Conservation (phyloP, 441 rosid genomes). For the Pelargonium australe region DNA sequence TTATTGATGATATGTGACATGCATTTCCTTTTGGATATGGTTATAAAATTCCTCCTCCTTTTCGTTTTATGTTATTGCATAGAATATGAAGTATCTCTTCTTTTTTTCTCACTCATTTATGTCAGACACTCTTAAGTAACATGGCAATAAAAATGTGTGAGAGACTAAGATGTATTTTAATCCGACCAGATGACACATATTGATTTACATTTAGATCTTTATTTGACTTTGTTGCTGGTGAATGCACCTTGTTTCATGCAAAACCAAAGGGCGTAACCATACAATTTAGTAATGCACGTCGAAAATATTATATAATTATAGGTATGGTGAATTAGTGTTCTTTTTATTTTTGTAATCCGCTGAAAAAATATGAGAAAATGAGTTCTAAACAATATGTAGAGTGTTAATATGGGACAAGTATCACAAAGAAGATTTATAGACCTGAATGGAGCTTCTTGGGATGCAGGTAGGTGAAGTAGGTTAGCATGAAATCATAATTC, state of each 20-base stretch:
- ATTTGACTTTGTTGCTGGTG: background rate
- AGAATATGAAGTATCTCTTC: background rate
- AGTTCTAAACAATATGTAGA: background rate
- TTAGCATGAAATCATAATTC: too few species aligned
- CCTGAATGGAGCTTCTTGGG: background rate
- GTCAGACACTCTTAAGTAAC: background rate
- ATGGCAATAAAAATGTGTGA: background rate
- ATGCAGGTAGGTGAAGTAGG: too few species aligned
- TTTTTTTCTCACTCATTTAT: background rate
- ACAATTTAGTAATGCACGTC: background rate
- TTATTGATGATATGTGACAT: slow-evolving; percentile 2
- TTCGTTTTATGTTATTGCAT: background rate
- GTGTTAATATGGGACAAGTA: background rate
- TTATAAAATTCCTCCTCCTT: background rate
- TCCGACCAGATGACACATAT: too few species aligned
- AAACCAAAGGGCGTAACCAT: background rate
- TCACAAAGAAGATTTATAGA: background rate
- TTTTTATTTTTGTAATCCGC: background rate
- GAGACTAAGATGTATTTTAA: background rate
- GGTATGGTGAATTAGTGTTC: background rate
- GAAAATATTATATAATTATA: too few species aligned
- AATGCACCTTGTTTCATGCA: background rate
- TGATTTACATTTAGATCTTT: background rate
- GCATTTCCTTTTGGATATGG: background rate
- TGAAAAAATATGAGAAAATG: background rate